Evolutionary conservation across 2,329 filamentous ascomycete genomes (phyloP).

Genomic region (Plectosphaerella sp.): DNA sequence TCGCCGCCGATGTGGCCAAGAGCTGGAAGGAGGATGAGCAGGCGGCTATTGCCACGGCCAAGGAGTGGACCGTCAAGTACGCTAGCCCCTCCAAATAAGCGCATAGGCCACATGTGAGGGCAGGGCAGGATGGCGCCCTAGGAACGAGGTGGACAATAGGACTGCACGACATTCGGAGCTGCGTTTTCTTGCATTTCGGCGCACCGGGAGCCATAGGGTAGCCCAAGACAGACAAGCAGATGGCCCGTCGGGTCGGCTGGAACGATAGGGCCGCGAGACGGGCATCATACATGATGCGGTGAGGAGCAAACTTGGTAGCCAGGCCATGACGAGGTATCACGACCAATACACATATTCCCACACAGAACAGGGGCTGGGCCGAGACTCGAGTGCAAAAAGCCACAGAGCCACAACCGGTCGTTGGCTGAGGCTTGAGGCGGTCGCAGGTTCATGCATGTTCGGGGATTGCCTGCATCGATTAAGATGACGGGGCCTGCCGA

Average conservation of each 20-base stretch:
- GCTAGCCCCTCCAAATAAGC: slow-evolving; percentile 45
- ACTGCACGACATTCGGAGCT: too few species aligned
- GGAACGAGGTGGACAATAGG: too few species aligned
- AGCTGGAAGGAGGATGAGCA: slow-evolving; percentile 96
- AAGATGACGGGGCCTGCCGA: background rate
- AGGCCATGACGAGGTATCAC: background rate
- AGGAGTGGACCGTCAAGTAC: slow-evolving; percentile 85
- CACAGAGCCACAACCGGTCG: too few species aligned
- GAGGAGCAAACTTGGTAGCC: background rate
- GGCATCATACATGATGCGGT: background rate
- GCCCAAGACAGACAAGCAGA: background rate
- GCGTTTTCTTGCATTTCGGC: background rate
- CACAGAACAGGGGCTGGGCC: background rate
- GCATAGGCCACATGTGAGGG: slow-evolving; percentile 11
- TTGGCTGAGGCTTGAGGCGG: too few species aligned
- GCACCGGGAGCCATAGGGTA: background rate
- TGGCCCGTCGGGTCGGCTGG: background rate
- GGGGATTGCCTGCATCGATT: background rate
- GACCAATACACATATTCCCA: background rate
- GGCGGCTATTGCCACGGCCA: slow-evolving; percentile 86
- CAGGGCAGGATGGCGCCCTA: too few species aligned
- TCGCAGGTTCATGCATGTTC: background rate
- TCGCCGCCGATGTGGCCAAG: slow-evolving; percentile 96
- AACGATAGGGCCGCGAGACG: too few species aligned
- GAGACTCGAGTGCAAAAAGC: too few species aligned